Base-by-base conservation (phyloP, 352 stramenopile species). In the Globisporangium orthogonon region DNA sequence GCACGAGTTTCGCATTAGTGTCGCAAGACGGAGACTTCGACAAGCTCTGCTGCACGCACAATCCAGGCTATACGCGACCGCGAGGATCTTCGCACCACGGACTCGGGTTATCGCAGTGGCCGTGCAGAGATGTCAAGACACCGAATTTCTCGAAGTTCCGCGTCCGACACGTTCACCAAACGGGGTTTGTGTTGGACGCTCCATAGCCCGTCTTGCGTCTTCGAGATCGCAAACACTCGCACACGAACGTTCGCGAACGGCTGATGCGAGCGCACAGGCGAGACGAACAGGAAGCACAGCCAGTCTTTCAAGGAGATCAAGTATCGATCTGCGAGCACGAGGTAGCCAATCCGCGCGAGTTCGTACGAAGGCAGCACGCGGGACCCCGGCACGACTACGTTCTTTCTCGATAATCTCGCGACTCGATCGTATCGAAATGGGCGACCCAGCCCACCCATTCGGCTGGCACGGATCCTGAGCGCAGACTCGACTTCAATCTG, bases 231-330 rank as follows among this genome's bases (percentile, higher is more conserved):
- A n/a, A 50, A 45, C 7, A 50, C 17, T 4, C 48, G 29, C 13
- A 61, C 56, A 1, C 48, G 56, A 11, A 46, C 3, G 4, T 56
- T 61, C n/a, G 48, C 46, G 15, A 56, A 61, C 18, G 56, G 56
- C 11, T 46, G n/a, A 29, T 51, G 4, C 1, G n/a, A 43, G 1
- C 39, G 48, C 15, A 56, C 3, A 0, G 37, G 39, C 5, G 47
- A 50, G 1, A 40, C 17, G 3, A 45, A 4, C 29, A 55, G 13
- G 17, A 61, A 55, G 14, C 39, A 61, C 48, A 56, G 44, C 56
- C 56, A 61, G 17, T 61, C 50, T 1, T 67, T 58, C 28, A 74
- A 44, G 4, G 60, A 61, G 14, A 79, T 58, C 23, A 61, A 35
- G 57, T 66, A 50, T 0, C n/a, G 56, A 14, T 52, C 46, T 10